Conservation (phyloP, 1,284 basidiomycete species). For the Uromyces viciae-fabae region DNA sequence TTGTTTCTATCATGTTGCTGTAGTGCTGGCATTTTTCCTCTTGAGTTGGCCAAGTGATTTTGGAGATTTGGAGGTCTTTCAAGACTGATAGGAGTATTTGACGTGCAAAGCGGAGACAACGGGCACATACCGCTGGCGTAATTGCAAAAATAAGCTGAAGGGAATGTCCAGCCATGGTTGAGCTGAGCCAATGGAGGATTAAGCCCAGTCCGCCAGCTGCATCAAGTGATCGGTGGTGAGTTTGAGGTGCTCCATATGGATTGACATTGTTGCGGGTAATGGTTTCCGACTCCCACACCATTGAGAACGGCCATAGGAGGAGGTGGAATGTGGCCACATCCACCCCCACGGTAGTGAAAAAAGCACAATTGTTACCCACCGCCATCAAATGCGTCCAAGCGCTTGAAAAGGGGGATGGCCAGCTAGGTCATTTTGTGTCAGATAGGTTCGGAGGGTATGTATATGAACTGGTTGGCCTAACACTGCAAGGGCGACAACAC, state of each 20-base stretch:
- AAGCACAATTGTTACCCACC: slow-evolving; percentile 53
- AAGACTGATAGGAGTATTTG: neutral
- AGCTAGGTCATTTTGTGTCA: neutral
- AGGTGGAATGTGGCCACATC: slow-evolving; percentile 57
- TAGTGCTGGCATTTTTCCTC: neutral
- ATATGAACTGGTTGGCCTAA: too few relatives aligned
- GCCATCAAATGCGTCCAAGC: neutral
- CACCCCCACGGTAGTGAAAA: slow-evolving; percentile 60
- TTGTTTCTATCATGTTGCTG: neutral
- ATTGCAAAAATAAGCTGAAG: slow-evolving; percentile 57
- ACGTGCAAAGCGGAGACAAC: slow-evolving; percentile 47
- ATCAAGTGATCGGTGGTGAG: slow-evolving; percentile 57
- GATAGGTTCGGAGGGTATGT: neutral
- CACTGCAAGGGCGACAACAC: too few relatives aligned
- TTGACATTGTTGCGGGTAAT: neutral
- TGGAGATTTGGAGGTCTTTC: neutral
- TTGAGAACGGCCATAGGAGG: slow-evolving; percentile 55
- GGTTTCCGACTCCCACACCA: neutral
- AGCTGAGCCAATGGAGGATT: slow-evolving; percentile 58
- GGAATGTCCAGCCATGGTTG: slow-evolving; percentile 56
- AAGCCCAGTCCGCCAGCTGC: slow-evolving; percentile 59
- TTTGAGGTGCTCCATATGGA: slow-evolving; percentile 51
- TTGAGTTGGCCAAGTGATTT: neutral
- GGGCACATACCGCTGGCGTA: slow-evolving; percentile 49
- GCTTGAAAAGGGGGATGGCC: neutral